Evolutionary conservation across 2,329 filamentous ascomycete genomes (phyloP), one percentile per base, ranked within the genome.

Genomic region (Epichloe hybrida): DNA sequence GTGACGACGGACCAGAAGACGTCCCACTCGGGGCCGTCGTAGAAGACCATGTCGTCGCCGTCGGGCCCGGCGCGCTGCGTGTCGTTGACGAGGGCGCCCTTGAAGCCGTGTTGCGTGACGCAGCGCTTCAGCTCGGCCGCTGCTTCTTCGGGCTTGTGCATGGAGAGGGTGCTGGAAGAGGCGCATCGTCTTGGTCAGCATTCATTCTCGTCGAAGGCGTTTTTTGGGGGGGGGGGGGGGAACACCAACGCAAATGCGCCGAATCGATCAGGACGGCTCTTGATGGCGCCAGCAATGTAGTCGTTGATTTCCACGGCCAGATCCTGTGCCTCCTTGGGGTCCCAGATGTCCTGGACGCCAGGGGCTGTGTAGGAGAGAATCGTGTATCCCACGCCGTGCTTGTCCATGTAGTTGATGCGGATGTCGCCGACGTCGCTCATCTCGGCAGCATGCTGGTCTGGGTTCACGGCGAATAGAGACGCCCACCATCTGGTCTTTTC

Each of bases 401-500:
- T 64, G 52, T 75, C 67, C 57, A 69, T 67, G 51, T 69, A 64
- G 48, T 69, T 59, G 53, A 75, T 61, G 49, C 72, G 69, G 5
- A 64, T 61, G 17, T 65, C 62, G 46, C 64, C 66, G 36, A 72
- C 58, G 49, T 71, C 69, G 43, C 66, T 64, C 56, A 72, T 83
- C 62, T 83, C 77, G 27, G 63, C 67, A 50, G 72, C 70, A 54
- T 83, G 79, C 61, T 75, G 76, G 11, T 79, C 76, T 2, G 75
- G 69, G 55, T 82, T 73, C n/a, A 74, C 68, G 13, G 77, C 72
- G 59, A 82, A 83, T 20, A 83, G 63, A 4, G 68, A 65, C 1
- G 79, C 80, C 78, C 78, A 81, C 77, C 78, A 81, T 57, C 69
- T 67, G 5, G 76, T 79, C 62, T 75, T 75, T 55, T 81, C 76